Conservation (phyloP, 2,329 filamentous ascomycete species). For the Claviceps quebecensis region DNA sequence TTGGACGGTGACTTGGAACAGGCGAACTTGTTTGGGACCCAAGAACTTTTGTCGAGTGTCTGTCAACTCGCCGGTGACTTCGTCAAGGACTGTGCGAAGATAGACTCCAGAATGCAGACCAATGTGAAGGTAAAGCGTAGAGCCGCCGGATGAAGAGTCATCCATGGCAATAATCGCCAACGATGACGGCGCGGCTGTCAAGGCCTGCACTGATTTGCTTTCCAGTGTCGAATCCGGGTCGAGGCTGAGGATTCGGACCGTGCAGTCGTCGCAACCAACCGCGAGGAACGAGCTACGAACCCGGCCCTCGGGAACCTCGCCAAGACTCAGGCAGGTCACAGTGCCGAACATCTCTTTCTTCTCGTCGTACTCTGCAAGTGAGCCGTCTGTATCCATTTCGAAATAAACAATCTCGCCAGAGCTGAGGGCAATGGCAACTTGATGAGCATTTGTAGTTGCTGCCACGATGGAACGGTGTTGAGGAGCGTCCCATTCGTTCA, state of each 20-base stretch:
- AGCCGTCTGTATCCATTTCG: constrained; percentile 87
- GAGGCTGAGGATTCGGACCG: constrained; percentile 80
- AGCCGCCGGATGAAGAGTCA: constrained; percentile 79
- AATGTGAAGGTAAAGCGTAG: constrained; percentile 87
- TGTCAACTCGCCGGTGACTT: constrained; percentile 86
- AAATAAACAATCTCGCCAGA: constrained; percentile 97
- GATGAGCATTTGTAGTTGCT: constrained; percentile 81
- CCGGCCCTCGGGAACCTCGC: constrained; percentile 80
- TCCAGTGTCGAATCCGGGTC: constrained; percentile 84
- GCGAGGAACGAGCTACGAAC: constrained; percentile 84
- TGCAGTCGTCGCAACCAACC: constrained; percentile 93
- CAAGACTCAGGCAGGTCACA: constrained; percentile 86
- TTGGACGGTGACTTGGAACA: constrained; percentile 84
- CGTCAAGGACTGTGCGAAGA: constrained; percentile 84
- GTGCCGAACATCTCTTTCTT: constrained; percentile 91
- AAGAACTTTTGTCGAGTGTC: constrained; percentile 92
- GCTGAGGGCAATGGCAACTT: constrained; percentile 86
- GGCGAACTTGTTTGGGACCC: constrained; percentile 74
- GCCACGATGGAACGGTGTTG: constrained; percentile 92
- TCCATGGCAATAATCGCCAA: constrained; percentile 91
- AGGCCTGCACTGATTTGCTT: constrained; percentile 84
- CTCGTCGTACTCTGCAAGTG: constrained; percentile 85
- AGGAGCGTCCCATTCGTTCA: constrained; percentile 89
- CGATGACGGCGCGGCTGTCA: constrained; percentile 80
- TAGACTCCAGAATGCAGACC: constrained; percentile 93